Evolutionary conservation across 225 moss, liverwort and hornwort species (phyloP), one percentile per base, ranked within the genome.

Genomic region (Bryum argenteum): DNA sequence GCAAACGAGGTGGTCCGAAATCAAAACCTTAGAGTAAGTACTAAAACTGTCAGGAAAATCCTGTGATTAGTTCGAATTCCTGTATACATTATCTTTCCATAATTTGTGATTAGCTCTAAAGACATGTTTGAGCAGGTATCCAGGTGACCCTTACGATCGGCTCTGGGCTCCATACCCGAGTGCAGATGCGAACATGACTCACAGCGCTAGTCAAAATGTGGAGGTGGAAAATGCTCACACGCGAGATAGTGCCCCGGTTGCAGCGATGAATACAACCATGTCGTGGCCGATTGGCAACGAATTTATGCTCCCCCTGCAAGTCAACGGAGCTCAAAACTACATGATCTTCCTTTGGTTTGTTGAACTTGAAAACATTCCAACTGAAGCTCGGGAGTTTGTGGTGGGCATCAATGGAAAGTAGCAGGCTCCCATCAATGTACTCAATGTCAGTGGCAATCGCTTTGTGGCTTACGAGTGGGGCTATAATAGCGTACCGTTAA

Each of bases 301-400:
- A 2, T 45, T 74, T 63, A 68, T 44, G 8, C 73, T 77, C 55
- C 47, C 67, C 11, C 71, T 82, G 54, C 6, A 72, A 20, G 74
- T 74, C 12, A 22, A 10, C 17, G 82, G 65, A 56, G 71, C 54
- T 28, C 24, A 37, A 70, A 55, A 55, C 19, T 86, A 86, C 20
- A 59, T 69, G 33, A 61, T 83, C 13, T 71, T 69, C 16, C 64
- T 77, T 24, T 83, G 71, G 79, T 86, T 77, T 51, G 82, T 82
- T 8, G 80, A 86, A 22, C 44, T 86, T 12, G 80, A 51, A 24
- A 20, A 37, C 28, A 1, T 6, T 20, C 3, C 11, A 6, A 2
- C 10, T 8, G 1, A 9, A 18, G 40, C 2, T 8, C 71, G 79
- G 6, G 59, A 68, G 21, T 75, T 86, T 17, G 26, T 16, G 57